Conservation (phyloP, 2,329 filamentous ascomycete genomes). For the Phaeoacremonium minimum region DNA sequence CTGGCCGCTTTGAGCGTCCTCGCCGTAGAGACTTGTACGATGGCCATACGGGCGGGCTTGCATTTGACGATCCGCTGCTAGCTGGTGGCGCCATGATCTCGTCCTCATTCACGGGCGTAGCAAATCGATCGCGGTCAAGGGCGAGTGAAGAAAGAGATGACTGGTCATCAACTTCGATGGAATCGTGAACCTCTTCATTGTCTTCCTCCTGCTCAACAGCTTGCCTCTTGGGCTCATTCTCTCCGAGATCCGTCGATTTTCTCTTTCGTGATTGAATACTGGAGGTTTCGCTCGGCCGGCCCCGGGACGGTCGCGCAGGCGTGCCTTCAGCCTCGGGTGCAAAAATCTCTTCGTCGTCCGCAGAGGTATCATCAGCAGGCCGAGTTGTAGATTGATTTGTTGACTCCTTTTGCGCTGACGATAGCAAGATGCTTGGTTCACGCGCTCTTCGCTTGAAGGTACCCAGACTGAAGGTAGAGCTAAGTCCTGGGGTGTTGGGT, state of each 20-base stretch:
- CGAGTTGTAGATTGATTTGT: conserved; percentile 13
- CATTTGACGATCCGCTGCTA: conserved; percentile 43
- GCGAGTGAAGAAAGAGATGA: no score
- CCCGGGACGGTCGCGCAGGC: conserved; percentile 11
- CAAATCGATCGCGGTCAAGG: conserved; percentile 27
- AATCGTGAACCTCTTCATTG: conserved; percentile 14
- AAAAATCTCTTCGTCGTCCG: conserved; percentile 20
- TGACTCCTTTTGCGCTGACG: conserved; percentile 34
- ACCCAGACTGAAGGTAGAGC: conserved; percentile 50
- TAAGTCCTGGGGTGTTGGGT: conserved; percentile 40
- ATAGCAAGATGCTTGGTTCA: conserved; percentile 59
- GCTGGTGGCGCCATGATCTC: conserved; percentile 50
- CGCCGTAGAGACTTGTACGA: conserved; percentile 46
- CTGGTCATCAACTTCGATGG: conserved; percentile 18
- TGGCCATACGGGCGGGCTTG: conserved; percentile 42
- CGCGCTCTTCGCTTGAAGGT: conserved; percentile 52
- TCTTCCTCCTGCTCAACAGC: conserved; percentile 13
- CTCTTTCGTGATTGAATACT: conserved; percentile 45
- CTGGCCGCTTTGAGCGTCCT: conserved; percentile 25
- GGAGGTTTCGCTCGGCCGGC: conserved; percentile 12
- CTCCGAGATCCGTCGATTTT: conserved; percentile 45
- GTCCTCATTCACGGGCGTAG: conserved; percentile 41
- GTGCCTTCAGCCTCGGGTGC: conserved; percentile 21
- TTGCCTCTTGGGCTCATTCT: conserved; percentile 26
- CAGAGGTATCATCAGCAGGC: conserved; percentile 12